Percentiles rank a stretch among this genome's conserved stretches.
Evolutionary conservation across 805 yeast species (phyloP).

Genomic region (Candida pini): DNA sequence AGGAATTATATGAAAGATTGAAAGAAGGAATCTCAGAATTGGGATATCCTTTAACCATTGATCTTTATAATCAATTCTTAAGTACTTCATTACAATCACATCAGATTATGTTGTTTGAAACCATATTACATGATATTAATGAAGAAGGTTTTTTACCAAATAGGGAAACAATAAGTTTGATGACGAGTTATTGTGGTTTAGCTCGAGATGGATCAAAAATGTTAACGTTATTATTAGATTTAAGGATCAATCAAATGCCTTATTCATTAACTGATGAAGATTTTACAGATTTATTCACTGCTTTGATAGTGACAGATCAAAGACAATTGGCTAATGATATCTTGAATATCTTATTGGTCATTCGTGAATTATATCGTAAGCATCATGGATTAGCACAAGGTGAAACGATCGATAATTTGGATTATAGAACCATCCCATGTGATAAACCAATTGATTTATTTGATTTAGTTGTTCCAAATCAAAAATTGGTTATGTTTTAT

Average conservation of each 20-base stretch:
- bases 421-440: conserved; percentile 9
- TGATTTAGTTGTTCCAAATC: conserved; percentile 16
- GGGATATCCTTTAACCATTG: conserved; percentile 12
- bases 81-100: conserved; percentile 10
- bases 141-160: conserved; percentile 12
- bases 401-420: conserved; percentile 8
- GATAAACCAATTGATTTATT: conserved; percentile 19
- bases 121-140: conserved; percentile 12
- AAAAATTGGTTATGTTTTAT: conserved; percentile 16
- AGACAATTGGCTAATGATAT: conserved; percentile 16
- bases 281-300: conserved; percentile 7
- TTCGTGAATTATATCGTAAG: conserved; percentile 12
- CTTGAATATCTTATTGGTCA: conserved; percentile 12
- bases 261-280: conserved; percentile 12
- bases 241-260: conserved; percentile 11
- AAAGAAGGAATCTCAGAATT: conserved; percentile 5
- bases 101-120: conserved; percentile 12
- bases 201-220: conserved; percentile 10
- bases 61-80: conserved; percentile 13
- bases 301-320: conserved; percentile 12
- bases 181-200: conserved; percentile 11
- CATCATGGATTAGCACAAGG: conserved; percentile 3
- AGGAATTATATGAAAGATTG: conserved; percentile 8
- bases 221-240: conserved; percentile 17
- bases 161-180: conserved; percentile 12